These are phyloP conservation scores for Aspergillus udagawae DNA, from an alignment of 2,329 filamentous ascomycete genomes.

Conservation along the genomic window DNA sequence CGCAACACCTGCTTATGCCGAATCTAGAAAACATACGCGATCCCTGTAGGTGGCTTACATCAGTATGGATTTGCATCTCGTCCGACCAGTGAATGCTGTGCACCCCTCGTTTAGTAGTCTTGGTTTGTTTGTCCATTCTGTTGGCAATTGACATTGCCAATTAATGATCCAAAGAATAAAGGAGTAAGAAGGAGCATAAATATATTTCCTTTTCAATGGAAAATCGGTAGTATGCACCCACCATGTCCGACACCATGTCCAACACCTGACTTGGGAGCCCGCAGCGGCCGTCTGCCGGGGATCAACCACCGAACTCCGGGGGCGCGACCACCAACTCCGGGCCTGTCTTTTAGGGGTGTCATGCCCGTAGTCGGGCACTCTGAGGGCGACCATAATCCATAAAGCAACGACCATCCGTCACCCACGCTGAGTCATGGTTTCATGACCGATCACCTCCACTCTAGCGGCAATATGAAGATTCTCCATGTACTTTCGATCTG, in stretches of 20 bases:
- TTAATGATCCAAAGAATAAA: background rate
- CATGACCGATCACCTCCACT: background rate
- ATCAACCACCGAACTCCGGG: constrained; percentile 1
- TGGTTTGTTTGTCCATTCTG: too few species aligned
- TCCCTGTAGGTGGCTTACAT: too few species aligned
- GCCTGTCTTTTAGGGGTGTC: background rate
- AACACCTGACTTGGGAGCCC: background rate
- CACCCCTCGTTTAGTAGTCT: too few species aligned
- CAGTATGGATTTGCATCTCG: too few species aligned
- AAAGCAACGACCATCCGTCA: background rate
- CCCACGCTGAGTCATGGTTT: background rate
- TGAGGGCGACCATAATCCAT: background rate
- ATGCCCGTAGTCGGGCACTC: background rate
- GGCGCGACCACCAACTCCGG: background rate
- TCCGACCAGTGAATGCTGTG: too few species aligned
- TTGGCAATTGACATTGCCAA: background rate
- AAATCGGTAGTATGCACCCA: background rate
- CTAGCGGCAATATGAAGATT: background rate
- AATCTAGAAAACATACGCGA: too few species aligned
- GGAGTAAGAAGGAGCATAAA: background rate
- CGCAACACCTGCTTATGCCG: too few species aligned
- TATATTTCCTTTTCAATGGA: background rate
- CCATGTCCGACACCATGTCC: background rate
- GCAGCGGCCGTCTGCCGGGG: background rate
- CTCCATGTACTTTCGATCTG: background rate